A percentile compares a stretch with the other conserved stretches of the same genome.
Conservation (phyloP, 2,329 filamentous ascomycete genomes). For the Clathrospora elynae region DNA sequence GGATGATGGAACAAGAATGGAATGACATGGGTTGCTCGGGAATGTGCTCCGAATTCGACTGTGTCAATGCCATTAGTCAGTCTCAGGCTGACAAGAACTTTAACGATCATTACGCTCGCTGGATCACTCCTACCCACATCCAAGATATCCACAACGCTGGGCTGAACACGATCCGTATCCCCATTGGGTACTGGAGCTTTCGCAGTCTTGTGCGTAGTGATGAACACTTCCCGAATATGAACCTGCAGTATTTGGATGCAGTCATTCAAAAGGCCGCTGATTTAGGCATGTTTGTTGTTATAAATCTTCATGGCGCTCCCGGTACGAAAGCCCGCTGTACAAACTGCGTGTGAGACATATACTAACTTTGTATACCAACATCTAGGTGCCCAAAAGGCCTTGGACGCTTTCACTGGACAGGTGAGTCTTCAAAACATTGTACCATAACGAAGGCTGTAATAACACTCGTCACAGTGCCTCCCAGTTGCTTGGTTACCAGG, state of each 20-base stretch:
- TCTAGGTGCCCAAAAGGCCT: constrained; percentile 54
- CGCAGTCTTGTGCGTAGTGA: constrained; percentile 56
- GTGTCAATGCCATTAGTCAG: constrained; percentile 57
- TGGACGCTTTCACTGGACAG: constrained; percentile 57
- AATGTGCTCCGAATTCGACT: constrained; percentile 60
- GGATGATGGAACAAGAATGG: constrained; percentile 58
- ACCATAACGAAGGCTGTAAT: background rate
- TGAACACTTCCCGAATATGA: constrained; percentile 59
- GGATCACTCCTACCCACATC: constrained; percentile 57
- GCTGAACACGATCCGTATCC: constrained; percentile 61
- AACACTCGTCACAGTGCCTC: constrained; percentile 26
- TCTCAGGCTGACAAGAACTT: constrained; percentile 54
- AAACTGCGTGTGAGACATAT: too few relatives aligned
- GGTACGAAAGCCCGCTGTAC: too few relatives aligned
- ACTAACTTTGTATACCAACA: too few relatives aligned
- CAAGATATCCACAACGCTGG: constrained; percentile 56
- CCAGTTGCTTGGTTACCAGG: constrained; percentile 44
- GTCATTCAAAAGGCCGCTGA: constrained; percentile 57
- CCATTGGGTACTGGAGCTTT: constrained; percentile 62
- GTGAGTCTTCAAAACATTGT: constrained; percentile 19
- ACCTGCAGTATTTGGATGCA: constrained; percentile 54
- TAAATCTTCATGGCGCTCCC: constrained; percentile 60
- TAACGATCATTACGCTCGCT: constrained; percentile 57
- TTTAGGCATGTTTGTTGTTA: constrained; percentile 59
- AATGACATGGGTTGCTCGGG: constrained; percentile 54